phyloP scores from a whole-genome alignment of 2,329 filamentous ascomycete species.

The Periconia sp. region DNA sequence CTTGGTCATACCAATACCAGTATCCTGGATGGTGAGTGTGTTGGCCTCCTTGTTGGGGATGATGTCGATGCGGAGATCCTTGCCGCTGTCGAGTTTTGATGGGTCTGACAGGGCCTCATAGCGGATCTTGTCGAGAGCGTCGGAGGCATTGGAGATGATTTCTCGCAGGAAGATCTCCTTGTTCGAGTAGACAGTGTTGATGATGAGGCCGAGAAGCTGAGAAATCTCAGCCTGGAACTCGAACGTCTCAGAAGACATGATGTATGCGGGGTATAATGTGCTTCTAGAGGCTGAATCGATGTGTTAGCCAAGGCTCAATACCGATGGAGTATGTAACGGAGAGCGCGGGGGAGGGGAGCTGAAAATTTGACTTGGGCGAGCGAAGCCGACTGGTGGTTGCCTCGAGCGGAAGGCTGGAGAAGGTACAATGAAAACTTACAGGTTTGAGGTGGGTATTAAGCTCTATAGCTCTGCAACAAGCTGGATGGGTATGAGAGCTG shows the following conservation, averaged over 20 bases:
- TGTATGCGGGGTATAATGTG: slow-evolving; percentile 45
- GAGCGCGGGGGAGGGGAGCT: slow-evolving; percentile 10
- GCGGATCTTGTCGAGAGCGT: slow-evolving; percentile 99
- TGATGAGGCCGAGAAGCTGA: slow-evolving; percentile 99
- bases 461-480: slow-evolving; percentile 6
- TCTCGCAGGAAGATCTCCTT: slow-evolving; percentile 99
- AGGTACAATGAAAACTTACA: slow-evolving; percentile 22
- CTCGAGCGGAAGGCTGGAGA: background rate
- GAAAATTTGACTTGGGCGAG: slow-evolving; percentile 4
- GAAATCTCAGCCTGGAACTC: slow-evolving; percentile 99
- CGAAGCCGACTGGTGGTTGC: slow-evolving; percentile 1
- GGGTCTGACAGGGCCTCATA: slow-evolving; percentile 98
- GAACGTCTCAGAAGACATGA: slow-evolving; percentile 91
- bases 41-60: slow-evolving; percentile 97
- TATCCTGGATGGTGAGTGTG: slow-evolving; percentile 96
- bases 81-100: slow-evolving; percentile 94
- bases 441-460: slow-evolving; percentile 24
- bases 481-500: background rate
- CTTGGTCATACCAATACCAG: slow-evolving; percentile 99
- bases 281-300: slow-evolving; percentile 18
- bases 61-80: slow-evolving; percentile 99
- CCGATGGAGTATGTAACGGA: background rate
- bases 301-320: slow-evolving; percentile 2
- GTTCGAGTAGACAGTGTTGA: slow-evolving; percentile 99
- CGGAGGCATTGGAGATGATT: slow-evolving; percentile 96